These are phyloP conservation scores for Musa schizocarpa DNA, from an alignment of 176 grass and related monocot genomes.

Conservation along the genomic window DNA sequence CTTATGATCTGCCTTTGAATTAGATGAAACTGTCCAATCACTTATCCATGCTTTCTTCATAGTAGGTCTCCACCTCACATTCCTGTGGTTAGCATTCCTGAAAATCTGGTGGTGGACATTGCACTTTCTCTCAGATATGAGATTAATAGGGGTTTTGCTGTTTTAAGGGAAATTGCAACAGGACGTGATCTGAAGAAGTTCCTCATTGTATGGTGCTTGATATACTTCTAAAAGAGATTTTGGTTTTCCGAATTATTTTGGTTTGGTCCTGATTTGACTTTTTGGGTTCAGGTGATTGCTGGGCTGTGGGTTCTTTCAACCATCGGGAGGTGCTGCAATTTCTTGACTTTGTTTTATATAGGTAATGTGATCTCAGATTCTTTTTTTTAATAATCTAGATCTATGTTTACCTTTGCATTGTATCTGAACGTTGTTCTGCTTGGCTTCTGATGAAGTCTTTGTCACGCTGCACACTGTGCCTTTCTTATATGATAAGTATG, in stretches of 20 bases:
- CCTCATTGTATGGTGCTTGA: slow-evolving; percentile 31
- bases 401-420: background rate
- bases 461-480: slow-evolving; percentile 65
- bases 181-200: slow-evolving; percentile 68
- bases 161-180: slow-evolving; percentile 47
- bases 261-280: background rate
- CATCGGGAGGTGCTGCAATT: slow-evolving; percentile 48
- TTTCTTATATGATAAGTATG: slow-evolving; percentile 63
- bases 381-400: background rate
- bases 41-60: slow-evolving; percentile 9
- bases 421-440: background rate
- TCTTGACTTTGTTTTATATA: slow-evolving; percentile 59
- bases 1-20: background rate
- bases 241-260: background rate
- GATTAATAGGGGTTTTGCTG: slow-evolving; percentile 45
- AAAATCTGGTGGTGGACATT: slow-evolving; percentile 48
- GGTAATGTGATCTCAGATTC: slow-evolving; percentile 26
- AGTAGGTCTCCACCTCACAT: slow-evolving; percentile 46
- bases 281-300: slow-evolving; percentile 44
- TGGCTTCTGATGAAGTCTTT: slow-evolving; percentile 22
- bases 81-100: slow-evolving; percentile 60
- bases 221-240: background rate
- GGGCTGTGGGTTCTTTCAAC: slow-evolving; percentile 62
- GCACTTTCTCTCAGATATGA: slow-evolving; percentile 36
- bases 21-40: background rate